Evolutionary conservation across 192 early-diverging fungal species (phyloP), one percentile per base, ranked within the genome.

Genomic region (Backusella tarrabulga): DNA sequence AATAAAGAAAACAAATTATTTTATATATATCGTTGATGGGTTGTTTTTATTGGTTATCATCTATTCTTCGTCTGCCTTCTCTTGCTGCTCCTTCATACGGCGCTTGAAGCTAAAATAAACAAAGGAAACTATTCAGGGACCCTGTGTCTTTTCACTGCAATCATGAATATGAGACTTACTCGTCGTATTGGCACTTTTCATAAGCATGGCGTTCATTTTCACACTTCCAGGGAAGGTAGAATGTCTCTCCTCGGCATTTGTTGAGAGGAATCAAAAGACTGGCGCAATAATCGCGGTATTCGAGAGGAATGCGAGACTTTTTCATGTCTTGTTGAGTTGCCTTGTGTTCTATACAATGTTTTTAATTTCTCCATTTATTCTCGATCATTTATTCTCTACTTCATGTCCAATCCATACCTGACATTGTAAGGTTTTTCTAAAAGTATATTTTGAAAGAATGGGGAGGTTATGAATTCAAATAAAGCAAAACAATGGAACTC

Each of bases 111-210:
- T 84, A 74, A 23, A 44, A 34, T 46, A 19, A 34, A 38, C 35
- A 35, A 32, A 38, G 14, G n/a, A 52, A 34, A 32, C 21, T 52
- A 17, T 63, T 77, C 29, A 71, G 68, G 70, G 9, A 32, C 26
- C 29, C 68, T 40, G 35, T 36, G 21, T 19, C 11, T 42, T 67
- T n/a, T n/a, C n/a, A n/a, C n/a, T n/a, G n/a, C n/a, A n/a, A n/a
- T n/a, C n/a, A n/a, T n/a, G n/a, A n/a, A n/a, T n/a, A n/a, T n/a
- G n/a, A n/a, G n/a, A n/a, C 89, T 82, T 84, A 90, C 89, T 99
- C 97, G 74, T 97, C 93, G 85, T 97, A 98, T 89, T 97, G 94
- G 85, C 97, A 99, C 80, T 98, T 96, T 82, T 95, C 93, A 83
- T 95, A 99, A 67, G 87, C 86, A 63, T 96, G 92, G 71, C 93